A percentile compares a stretch with the other conserved stretches of the same genome.
phyloP scores from a whole-genome alignment of 2,329 filamentous ascomycete genomes.

The Raffaelea ambrosiae region DNA sequence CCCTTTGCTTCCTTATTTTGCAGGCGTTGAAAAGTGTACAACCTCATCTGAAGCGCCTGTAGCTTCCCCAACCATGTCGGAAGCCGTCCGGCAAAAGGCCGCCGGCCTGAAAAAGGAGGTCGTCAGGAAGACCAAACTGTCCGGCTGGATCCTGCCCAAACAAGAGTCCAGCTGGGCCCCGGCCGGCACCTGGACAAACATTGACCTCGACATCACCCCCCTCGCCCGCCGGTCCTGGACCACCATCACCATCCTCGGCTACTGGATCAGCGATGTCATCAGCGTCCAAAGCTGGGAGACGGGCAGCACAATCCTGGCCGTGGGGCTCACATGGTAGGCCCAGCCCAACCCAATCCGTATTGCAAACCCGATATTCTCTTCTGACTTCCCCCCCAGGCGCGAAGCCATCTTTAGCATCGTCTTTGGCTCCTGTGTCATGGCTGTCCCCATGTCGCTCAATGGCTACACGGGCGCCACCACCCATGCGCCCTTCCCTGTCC shows the following conservation, averaged over 20 bases:
- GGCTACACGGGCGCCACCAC: slow-evolving; percentile 33
- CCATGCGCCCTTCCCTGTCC: slow-evolving; percentile 33
- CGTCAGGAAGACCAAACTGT: slow-evolving; percentile 6
- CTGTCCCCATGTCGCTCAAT: slow-evolving; percentile 39
- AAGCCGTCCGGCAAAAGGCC: background rate
- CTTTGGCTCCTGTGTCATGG: slow-evolving; percentile 39
- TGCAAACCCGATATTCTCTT: background rate
- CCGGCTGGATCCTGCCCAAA: slow-evolving; percentile 18
- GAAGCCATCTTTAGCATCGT: slow-evolving; percentile 41
- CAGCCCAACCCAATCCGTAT: background rate
- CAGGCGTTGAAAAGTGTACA: too few relatives aligned
- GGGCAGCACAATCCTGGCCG: slow-evolving; percentile 15
- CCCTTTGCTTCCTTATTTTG: too few relatives aligned
- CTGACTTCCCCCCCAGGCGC: background rate
- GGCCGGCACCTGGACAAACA: slow-evolving; percentile 12
- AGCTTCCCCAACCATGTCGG: too few relatives aligned
- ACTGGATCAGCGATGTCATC: slow-evolving; percentile 17
- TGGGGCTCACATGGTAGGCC: slow-evolving; percentile 15
- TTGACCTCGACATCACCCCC: slow-evolving; percentile 13
- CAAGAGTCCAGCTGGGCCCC: slow-evolving; percentile 14
- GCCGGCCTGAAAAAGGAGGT: background rate
- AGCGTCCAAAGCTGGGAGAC: slow-evolving; percentile 16
- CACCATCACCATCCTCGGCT: slow-evolving; percentile 15
- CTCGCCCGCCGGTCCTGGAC: slow-evolving; percentile 14
- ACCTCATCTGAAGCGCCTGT: too few relatives aligned